A percentile compares a stretch with the other conserved stretches of the same genome.
These are phyloP conservation scores for Leccinum obscurum DNA, from an alignment of 768 basidiomycete genomes.

Conservation along the genomic window DNA sequence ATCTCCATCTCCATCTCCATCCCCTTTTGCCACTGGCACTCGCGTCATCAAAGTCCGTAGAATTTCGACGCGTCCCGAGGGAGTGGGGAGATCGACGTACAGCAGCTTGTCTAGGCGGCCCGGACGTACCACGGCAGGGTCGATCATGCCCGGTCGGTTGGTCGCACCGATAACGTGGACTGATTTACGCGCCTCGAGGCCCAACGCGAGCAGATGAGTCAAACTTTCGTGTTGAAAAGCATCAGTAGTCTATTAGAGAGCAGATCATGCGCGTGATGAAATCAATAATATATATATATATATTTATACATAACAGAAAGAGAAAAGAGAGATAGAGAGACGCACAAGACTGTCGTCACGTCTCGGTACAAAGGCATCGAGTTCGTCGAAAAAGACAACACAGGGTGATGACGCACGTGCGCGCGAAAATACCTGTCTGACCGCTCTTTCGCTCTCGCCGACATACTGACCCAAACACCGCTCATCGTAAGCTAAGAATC, in stretches of 20 bases:
- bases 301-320: background rate
- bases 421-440: conserved; percentile 91
- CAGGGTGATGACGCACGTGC: conserved; percentile 94
- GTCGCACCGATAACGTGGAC: conserved; percentile 96
- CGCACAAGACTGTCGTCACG: conserved; percentile 86
- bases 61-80: conserved; percentile 80
- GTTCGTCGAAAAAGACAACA: conserved; percentile 93
- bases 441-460: conserved; percentile 94
- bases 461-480: conserved; percentile 65
- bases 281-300: too few relatives aligned
- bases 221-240: conserved; percentile 42
- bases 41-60: conserved; percentile 70
- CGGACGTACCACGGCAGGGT: conserved; percentile 95
- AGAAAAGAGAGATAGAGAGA: conserved; percentile 3
- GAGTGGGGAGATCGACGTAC: conserved; percentile 83
- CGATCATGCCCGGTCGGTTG: conserved; percentile 95
- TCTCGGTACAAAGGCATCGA: conserved; percentile 88
- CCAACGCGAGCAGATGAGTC: conserved; percentile 93
- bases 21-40: conserved; percentile 52
- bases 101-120: conserved; percentile 92
- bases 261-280: background rate
- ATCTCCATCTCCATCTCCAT: background rate
- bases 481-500: background rate
- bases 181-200: conserved; percentile 79
- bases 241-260: background rate